Percentiles rank a stretch among this genome's conserved stretches.
Evolutionary conservation across 306 rosid species (phyloP).

Genomic region (Cicer judaicum): DNA sequence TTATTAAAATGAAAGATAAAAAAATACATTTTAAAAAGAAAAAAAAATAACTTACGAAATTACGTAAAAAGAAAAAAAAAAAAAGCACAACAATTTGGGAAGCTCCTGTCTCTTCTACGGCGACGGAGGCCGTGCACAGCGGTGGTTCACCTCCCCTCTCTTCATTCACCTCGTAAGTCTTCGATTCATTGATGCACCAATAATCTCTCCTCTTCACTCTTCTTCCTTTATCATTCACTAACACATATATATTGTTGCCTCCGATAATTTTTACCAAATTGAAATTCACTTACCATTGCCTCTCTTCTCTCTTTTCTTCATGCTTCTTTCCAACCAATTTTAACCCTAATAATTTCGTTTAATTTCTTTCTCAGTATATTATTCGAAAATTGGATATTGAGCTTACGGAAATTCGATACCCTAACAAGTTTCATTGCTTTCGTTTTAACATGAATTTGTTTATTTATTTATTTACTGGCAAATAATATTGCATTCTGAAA

Average conservation of each 20-base stretch:
- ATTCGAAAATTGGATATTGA: slow-evolving; percentile 26
- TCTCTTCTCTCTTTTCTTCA: neutral
- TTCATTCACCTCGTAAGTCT: slow-evolving; percentile 44
- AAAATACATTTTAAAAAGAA: no score
- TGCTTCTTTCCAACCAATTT: slow-evolving; percentile 3
- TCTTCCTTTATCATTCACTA: neutral
- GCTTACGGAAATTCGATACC: neutral
- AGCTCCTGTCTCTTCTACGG: slow-evolving; percentile 38
- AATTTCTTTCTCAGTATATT: neutral
- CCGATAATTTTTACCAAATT: neutral
- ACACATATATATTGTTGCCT: neutral
- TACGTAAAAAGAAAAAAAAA: neutral
- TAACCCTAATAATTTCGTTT: neutral
- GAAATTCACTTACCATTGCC: neutral
- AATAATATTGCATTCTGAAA: neutral
- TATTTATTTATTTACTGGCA: neutral
- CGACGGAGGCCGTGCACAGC: slow-evolving; percentile 38
- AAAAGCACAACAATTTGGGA: slow-evolving; percentile 2
- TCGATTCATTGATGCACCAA: slow-evolving; percentile 21
- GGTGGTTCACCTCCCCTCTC: slow-evolving; percentile 34
- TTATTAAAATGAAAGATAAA: no score
- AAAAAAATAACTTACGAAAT: no score
- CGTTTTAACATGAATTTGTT: neutral
- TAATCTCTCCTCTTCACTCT: neutral
- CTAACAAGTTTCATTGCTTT: slow-evolving; percentile 17